Base-by-base conservation (phyloP, 2,329 filamentous ascomycete genomes). In the Cadophora malorum region DNA sequence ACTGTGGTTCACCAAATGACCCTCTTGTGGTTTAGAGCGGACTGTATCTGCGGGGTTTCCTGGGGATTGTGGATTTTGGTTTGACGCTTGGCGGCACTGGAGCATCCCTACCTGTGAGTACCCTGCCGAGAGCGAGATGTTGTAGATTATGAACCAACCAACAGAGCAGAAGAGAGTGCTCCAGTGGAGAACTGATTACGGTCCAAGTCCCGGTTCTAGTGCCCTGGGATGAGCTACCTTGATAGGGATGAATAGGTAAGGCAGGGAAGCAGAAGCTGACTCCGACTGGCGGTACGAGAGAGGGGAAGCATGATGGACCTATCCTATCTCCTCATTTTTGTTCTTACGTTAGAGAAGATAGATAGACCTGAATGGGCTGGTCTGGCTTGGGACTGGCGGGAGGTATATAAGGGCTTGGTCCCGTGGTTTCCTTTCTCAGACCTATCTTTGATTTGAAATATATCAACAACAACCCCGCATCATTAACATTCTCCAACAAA, bases 251-350 rank as follows among this genome's bases (percentile, higher is more conserved):
- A 33, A 49, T 49, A 7, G 10, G 45, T 49, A 49, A 19, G 45
- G 45, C 45, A 21, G 45, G 41, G 45, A 49, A 4, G 19, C 45
- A 21, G 45, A 49, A n/a, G 19, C 45, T 49, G 45, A 21, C 45
- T 49, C 45, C 21, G 52, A 23, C 31, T 35, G 58, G 59, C 21
- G 21, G 59, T 62, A 62, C 47, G 59, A 62, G 45, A 52, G 41
- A 33, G 59, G 45, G 41, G 41, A 35, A 62, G 25, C 3, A n/a
- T 21, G n/a, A 35, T 56, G 21, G 23, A 3, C 31, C 25, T 28
- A n/a, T 56, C 45, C 45, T 49, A 49, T 49, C 45, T 49, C 6
- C 19, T 21, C 45, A 19, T 56, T 56, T 4, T n/a, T 31, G 45
- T 56, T 56, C 25, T 35, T 31, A 56, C 25, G 52, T 28, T 56